Evolutionary conservation across 140 eudicot species (phyloP).

Genomic region (Flaveria floridana): DNA sequence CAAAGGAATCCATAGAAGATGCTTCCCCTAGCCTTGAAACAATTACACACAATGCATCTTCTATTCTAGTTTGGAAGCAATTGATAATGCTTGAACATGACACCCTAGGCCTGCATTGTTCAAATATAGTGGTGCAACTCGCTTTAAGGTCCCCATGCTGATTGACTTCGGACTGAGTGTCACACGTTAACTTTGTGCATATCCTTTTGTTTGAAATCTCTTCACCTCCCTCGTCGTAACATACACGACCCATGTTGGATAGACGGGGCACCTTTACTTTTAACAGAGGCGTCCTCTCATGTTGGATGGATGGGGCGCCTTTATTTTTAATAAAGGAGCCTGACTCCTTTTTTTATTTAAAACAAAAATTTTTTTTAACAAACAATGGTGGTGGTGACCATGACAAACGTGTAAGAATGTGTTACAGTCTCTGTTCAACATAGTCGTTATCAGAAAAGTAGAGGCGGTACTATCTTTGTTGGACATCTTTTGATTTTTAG

Average conservation of each 20-base stretch:
- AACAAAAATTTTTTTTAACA: too few species aligned
- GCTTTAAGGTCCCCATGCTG: neutral
- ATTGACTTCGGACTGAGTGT: slow-evolving; percentile 25
- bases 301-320: too few species aligned
- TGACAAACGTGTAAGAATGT: too few species aligned
- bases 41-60: neutral
- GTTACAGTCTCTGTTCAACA: too few species aligned
- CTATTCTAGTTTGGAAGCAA: slow-evolving; percentile 28
- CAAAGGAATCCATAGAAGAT: neutral
- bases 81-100: slow-evolving; percentile 30
- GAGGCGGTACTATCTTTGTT: too few species aligned
- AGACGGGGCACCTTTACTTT: slow-evolving; percentile 26
- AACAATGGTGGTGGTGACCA: too few species aligned
- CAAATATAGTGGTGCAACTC: slow-evolving; percentile 23
- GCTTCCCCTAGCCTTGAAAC: too few species aligned
- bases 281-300: slow-evolving; percentile 4
- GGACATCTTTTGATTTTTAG: too few species aligned
- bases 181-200: slow-evolving; percentile 23
- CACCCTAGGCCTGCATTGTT: slow-evolving; percentile 20
- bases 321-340: too few species aligned
- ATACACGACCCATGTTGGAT: slow-evolving; percentile 17
- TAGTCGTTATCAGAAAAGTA: too few species aligned
- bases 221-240: slow-evolving; percentile 15
- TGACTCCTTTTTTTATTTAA: too few species aligned
- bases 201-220: too few species aligned